A percentile compares a stretch with the other conserved stretches of the same genome.
Evolutionary conservation across 306 rosid genomes (phyloP).

Genomic region (Cicer judaicum): DNA sequence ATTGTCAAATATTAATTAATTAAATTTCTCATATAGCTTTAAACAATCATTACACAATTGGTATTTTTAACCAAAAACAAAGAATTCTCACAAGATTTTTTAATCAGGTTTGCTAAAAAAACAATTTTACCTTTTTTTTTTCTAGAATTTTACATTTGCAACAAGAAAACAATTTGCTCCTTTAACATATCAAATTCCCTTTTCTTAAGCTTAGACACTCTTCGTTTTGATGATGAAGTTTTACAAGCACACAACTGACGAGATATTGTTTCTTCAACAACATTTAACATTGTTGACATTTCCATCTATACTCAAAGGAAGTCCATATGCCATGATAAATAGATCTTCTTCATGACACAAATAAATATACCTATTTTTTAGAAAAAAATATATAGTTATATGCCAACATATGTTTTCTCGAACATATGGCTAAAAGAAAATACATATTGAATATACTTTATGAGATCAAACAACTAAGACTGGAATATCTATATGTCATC

Average conservation of each 20-base stretch:
- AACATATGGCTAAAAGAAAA: conserved; percentile 18
- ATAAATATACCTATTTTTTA: conserved; percentile 40
- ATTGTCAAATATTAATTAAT: too few species aligned
- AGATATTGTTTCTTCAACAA: conserved; percentile 84
- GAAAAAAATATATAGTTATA: conserved; percentile 19
- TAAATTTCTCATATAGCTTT: too few species aligned
- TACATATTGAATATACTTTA: conserved; percentile 9
- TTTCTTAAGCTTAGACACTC: conserved; percentile 34
- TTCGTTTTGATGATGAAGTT: conserved; percentile 67
- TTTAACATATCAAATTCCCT: too few species aligned
- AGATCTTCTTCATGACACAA: conserved; percentile 91
- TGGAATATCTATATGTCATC: conserved; percentile 5
- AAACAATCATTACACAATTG: too few species aligned
- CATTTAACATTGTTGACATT: conserved; percentile 85
- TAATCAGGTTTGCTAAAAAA: too few species aligned
- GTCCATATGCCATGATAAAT: conserved; percentile 89
- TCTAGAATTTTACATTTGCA: too few species aligned
- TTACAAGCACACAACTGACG: conserved; percentile 95
- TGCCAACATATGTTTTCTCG: conserved; percentile 10
- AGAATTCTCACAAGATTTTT: too few species aligned
- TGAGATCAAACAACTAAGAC: conserved; percentile 29
- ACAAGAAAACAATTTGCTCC: too few species aligned
- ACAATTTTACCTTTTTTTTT: too few species aligned
- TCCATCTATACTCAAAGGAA: conserved; percentile 83
- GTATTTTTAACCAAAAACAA: too few species aligned